phyloP scores from a whole-genome alignment of 2,329 filamentous ascomycete species.

The Dissoconium aciculare region DNA sequence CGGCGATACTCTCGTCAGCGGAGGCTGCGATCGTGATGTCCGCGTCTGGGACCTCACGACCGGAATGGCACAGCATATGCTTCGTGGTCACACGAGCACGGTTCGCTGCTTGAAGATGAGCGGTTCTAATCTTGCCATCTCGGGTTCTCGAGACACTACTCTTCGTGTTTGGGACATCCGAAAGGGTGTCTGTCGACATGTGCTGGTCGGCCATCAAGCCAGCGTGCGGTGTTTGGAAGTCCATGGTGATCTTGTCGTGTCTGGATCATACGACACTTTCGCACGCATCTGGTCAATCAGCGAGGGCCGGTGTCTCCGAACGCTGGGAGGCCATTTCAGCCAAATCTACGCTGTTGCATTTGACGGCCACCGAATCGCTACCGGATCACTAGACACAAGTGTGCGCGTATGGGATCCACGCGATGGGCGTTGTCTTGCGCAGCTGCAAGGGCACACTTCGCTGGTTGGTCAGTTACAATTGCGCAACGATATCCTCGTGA shows the following conservation, averaged over 20 bases:
- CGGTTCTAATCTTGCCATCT: conserved; percentile 84
- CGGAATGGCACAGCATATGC: conserved; percentile 61
- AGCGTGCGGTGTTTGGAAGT: conserved; percentile 92
- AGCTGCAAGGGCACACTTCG: conserved; percentile 91
- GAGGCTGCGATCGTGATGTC: conserved; percentile 91
- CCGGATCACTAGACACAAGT: conserved; percentile 89
- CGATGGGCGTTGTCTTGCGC: conserved; percentile 57
- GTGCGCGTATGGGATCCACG: conserved; percentile 77
- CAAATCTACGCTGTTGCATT: conserved; percentile 99
- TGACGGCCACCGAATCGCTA: conserved; percentile 83
- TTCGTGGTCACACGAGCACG: conserved; percentile 91
- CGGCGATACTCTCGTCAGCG: conserved; percentile 88
- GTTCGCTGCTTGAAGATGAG: conserved; percentile 97
- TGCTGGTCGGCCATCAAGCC: conserved; percentile 86
- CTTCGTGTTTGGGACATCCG: conserved; percentile 88
- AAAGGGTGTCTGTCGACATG: conserved; percentile 75
- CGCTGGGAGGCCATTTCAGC: conserved; percentile 85
- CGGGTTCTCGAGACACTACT: conserved; percentile 87
- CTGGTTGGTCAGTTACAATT: conserved; percentile 94
- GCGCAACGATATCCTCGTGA: conserved; percentile 85
- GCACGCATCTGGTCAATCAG: conserved; percentile 97
- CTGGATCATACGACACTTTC: conserved; percentile 92
- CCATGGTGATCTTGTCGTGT: conserved; percentile 92
- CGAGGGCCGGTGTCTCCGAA: conserved; percentile 80
- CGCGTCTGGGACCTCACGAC: conserved; percentile 92